Conservation (phyloP, 805 yeast species). For the Zygoascus bituminiphila region DNA sequence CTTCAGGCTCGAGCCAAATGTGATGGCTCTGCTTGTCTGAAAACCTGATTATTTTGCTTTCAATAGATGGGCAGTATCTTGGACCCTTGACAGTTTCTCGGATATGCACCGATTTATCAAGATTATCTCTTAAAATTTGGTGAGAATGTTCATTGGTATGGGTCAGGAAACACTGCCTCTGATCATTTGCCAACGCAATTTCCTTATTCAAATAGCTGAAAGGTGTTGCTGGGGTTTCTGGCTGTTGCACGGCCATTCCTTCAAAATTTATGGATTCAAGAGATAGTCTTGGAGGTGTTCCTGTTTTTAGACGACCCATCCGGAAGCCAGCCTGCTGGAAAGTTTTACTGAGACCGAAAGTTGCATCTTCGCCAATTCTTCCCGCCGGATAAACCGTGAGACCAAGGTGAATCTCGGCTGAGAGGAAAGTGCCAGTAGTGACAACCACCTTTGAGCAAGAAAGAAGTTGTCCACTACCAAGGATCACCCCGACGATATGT, state of each 20-base stretch:
- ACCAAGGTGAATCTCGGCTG: constrained; percentile 94
- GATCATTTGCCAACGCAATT: constrained; percentile 50
- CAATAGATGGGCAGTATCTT: constrained; percentile 94
- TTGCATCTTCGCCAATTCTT: constrained; percentile 84
- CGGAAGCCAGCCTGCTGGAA: constrained; percentile 68
- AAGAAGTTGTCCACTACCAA: constrained; percentile 57
- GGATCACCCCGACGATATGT: constrained; percentile 58
- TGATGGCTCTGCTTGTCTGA: constrained; percentile 67
- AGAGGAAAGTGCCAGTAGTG: constrained; percentile 91
- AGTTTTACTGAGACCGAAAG: constrained; percentile 80
- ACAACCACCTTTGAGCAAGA: constrained; percentile 65
- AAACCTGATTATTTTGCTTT: constrained; percentile 76
- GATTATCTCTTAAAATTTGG: constrained; percentile 54
- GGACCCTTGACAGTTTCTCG: constrained; percentile 94
- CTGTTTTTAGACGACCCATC: constrained; percentile 88
- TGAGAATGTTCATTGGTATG: constrained; percentile 71
- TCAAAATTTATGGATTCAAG: constrained; percentile 61
- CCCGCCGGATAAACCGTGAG: constrained; percentile 77
- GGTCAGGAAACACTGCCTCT: constrained; percentile 69
- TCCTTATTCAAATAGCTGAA: constrained; percentile 76
- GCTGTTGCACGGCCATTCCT: constrained; percentile 58
- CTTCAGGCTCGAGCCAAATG: constrained; percentile 97
- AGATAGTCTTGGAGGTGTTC: constrained; percentile 90
- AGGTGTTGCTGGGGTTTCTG: constrained; percentile 81
- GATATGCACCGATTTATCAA: constrained; percentile 81